Evolutionary conservation across 345 rosid genomes (phyloP).

Genomic region (Toxicodendron radicans): DNA sequence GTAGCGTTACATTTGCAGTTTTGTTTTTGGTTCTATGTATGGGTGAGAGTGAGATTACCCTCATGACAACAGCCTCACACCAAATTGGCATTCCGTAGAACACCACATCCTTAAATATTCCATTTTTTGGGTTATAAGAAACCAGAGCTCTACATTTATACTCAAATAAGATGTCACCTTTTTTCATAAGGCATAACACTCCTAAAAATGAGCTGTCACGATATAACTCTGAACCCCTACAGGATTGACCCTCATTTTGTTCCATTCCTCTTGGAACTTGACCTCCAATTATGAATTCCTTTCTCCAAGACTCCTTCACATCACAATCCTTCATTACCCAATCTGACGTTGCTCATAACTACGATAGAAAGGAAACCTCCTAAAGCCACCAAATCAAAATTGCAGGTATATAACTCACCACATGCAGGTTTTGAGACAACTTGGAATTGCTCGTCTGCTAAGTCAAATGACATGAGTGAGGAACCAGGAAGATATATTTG

Average conservation of each 20-base stretch:
- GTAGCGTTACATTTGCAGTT: too few species aligned
- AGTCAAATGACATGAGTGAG: constrained; percentile 26
- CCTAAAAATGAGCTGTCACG: constrained; percentile 1
- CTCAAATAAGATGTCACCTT: constrained; percentile 70
- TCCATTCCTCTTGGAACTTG: constrained; percentile 21
- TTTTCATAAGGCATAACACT: constrained; percentile 55
- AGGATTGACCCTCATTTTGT: background rate
- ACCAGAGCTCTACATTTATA: constrained; percentile 64
- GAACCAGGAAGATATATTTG: background rate
- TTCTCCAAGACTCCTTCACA: constrained; percentile 32
- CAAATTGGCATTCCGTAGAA: too few species aligned
- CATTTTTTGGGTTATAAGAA: constrained; percentile 56
- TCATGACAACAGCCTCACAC: too few species aligned
- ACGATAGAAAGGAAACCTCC: constrained; percentile 25
- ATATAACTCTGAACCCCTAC: background rate
- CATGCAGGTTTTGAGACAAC: constrained; percentile 15
- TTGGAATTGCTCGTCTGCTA: constrained; percentile 28
- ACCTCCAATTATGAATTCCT: constrained; percentile 25
- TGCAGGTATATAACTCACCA: background rate
- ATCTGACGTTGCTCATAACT: constrained; percentile 8
- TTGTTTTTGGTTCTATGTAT: too few species aligned
- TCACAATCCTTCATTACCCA: constrained; percentile 34
- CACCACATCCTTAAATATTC: too few species aligned
- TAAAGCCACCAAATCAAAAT: constrained; percentile 11
- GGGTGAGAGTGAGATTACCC: too few species aligned